Evolutionary conservation across 2,329 filamentous ascomycete genomes (phyloP).

Genomic region (Onygena corvina): DNA sequence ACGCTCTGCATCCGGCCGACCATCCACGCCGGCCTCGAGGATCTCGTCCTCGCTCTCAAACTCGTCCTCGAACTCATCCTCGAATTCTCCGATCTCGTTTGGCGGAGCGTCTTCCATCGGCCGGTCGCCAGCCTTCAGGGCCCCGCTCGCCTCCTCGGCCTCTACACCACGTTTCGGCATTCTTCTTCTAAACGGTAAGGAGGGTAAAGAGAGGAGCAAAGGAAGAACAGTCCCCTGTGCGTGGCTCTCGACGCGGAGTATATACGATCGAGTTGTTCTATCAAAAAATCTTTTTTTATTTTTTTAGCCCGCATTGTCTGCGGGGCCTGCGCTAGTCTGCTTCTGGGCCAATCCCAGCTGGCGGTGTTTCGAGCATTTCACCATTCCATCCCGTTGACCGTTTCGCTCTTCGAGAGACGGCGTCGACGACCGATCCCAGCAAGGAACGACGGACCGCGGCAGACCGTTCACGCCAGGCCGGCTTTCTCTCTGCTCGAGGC

Average conservation of each 20-base stretch:
- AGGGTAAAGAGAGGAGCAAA: no score
- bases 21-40: constrained; percentile 86
- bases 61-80: constrained; percentile 85
- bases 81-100: constrained; percentile 50
- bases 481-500: background rate
- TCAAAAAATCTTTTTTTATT: constrained; percentile 7
- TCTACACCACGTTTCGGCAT: constrained; percentile 54
- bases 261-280: background rate
- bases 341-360: constrained; percentile 10
- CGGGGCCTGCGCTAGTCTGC: constrained; percentile 14
- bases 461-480: background rate
- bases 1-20: constrained; percentile 78
- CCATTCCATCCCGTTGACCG: background rate
- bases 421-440: background rate
- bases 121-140: constrained; percentile 51
- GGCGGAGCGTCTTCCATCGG: constrained; percentile 40
- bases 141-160: constrained; percentile 37
- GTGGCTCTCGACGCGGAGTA: background rate
- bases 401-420: background rate
- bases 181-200: no score
- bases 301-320: constrained; percentile 9
- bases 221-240: no score
- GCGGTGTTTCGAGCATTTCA: background rate
- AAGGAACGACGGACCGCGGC: background rate
- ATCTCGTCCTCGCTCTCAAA: constrained; percentile 92